Base-by-base conservation (phyloP, 2,329 filamentous ascomycete genomes). In the Talaromyces sp. region DNA sequence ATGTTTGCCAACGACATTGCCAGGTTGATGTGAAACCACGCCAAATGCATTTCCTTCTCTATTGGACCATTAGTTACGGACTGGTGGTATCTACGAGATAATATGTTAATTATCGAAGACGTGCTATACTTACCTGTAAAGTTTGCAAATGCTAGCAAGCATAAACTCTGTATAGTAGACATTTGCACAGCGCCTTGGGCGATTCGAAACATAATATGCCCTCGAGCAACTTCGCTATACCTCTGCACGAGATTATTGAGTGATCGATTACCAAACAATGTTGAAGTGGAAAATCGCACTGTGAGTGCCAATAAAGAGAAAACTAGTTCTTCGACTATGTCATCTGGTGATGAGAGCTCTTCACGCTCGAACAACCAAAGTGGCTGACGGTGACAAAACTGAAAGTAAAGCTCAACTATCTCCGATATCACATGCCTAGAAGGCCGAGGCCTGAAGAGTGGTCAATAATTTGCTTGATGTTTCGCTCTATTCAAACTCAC, bases 301-400 rank as follows among this genome's bases (percentile, higher is more conserved):
- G 69, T 56, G 24, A 72, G 66, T 5, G 69, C 67, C 11, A 71
- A 58, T 13, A 72, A 31, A 22, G 68, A 63, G 37, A 68, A 69
- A 7, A 66, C 31, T 1, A 70, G 27, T 50, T 72, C 70, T 57
- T 70, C 68, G 11, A 47, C 37, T 27, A 66, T 65, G 6, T 59
- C 22, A 58, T 64, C 45, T n/a, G 59, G 24, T 7, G 64, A 60
- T 3, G 62, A 47, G n/a, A 71, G 19, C 22, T 71, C 69, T 22
- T 68, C 62, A 11, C 39, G 60, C 27, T 70, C 70, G 45, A 72
- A 70, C 9, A 70, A 60, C 70, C 70, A 72, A 13, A 72, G 62
- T 14, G 70, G 70, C 56, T 72, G 70, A 41, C 64, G 67, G 49
- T 72, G 70, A 59, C 69, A 72, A 41, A 64, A 69, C 33, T 66